Conservation (phyloP, 805 yeast genomes). For the Saccharomyces paradoxus region DNA sequence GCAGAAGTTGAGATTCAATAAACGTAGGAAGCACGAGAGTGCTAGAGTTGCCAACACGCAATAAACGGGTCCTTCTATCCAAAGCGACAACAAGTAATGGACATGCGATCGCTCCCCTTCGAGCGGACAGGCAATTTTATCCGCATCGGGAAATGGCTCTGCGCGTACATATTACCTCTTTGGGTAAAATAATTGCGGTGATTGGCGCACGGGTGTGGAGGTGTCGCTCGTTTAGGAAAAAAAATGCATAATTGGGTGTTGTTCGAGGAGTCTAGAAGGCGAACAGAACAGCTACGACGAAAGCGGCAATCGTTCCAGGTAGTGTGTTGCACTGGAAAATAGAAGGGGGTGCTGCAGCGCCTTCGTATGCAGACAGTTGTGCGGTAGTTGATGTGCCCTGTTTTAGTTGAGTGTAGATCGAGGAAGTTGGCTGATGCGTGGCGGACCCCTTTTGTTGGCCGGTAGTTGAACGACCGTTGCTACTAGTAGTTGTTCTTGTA, state of each 20-base stretch:
- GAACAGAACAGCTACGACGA: not conserved
- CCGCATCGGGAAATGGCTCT: not conserved
- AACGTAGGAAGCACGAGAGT: not conserved
- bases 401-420: not conserved
- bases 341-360: not conserved
- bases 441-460: not conserved
- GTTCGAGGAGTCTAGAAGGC: not conserved
- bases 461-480: not conserved
- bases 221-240: not conserved
- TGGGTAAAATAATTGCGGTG: not conserved
- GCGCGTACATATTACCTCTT: not conserved
- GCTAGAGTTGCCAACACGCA: not conserved
- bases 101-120: not conserved
- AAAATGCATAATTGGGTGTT: not conserved
- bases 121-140: not conserved
- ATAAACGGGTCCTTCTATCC: not conserved
- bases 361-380: not conserved
- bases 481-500: not conserved
- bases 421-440: not conserved
- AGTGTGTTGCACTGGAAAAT: not conserved
- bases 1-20: not conserved
- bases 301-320: not conserved
- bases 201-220: not conserved
- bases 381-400: not conserved
- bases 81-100: not conserved